Percentiles rank a stretch among this genome's conserved stretches.
Conservation (phyloP, 2,329 filamentous ascomycete species). For the Colletotrichum liaoningense region DNA sequence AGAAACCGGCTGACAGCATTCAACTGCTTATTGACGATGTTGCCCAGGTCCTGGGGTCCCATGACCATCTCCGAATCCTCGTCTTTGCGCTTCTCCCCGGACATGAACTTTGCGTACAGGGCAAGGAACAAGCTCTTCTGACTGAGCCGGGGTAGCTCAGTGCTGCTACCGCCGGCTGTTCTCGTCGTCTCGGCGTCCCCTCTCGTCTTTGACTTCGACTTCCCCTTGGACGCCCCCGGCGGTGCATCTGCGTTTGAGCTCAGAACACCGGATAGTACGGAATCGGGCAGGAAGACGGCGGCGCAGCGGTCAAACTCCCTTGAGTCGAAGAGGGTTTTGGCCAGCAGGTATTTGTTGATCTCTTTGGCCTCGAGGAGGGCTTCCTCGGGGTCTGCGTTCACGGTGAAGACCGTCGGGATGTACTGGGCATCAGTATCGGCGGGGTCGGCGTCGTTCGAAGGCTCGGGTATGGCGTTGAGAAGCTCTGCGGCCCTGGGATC, state of each 20-base stretch:
- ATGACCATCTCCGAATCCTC: constrained; percentile 98
- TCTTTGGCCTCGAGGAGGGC: constrained; percentile 82
- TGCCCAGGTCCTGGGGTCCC: constrained; percentile 89
- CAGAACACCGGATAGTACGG: constrained; percentile 76
- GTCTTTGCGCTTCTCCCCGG: constrained; percentile 95
- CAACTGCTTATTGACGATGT: constrained; percentile 87
- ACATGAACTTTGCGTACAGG: constrained; percentile 91
- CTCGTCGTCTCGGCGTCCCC: constrained; percentile 38
- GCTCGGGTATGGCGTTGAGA: constrained; percentile 81
- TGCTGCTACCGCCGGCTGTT: constrained; percentile 33
- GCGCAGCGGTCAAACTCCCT: constrained; percentile 95
- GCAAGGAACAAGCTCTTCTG: constrained; percentile 94
- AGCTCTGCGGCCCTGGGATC: constrained; percentile 87
- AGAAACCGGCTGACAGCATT: constrained; percentile 79
- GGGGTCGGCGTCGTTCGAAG: constrained; percentile 65
- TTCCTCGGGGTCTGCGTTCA: constrained; percentile 77
- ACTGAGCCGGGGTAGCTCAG: constrained; percentile 71
- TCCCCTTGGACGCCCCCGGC: constrained; percentile 62
- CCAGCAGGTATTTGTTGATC: constrained; percentile 85
- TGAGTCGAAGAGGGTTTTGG: constrained; percentile 95
- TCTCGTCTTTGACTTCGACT: constrained; percentile 67
- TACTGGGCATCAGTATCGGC: constrained; percentile 48
- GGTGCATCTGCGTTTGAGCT: constrained; percentile 56
- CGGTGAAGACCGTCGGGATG: constrained; percentile 60
- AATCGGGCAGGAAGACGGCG: constrained; percentile 86